Conservation (phyloP, 2,329 filamentous ascomycete species). For the Colletotrichum lentis region DNA sequence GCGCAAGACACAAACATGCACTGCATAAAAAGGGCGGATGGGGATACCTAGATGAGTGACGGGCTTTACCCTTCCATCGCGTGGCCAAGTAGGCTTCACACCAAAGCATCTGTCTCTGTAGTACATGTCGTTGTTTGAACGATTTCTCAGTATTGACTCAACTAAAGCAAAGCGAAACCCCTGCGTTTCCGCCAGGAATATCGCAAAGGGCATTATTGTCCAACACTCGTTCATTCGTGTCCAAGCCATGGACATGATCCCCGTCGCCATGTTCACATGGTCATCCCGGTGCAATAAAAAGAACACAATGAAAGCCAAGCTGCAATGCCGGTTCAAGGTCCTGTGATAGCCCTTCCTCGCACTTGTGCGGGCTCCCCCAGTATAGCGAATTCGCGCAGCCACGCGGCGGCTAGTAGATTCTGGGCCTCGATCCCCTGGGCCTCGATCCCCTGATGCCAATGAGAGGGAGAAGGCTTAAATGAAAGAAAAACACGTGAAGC, state of each 20-base stretch:
- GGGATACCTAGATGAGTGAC: not conserved
- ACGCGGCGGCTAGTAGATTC: not conserved
- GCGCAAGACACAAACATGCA: no score
- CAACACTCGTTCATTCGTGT: constrained; percentile 3
- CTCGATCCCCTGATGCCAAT: constrained; percentile 18
- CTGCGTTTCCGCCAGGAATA: constrained; percentile 17
- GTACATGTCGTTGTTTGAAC: not conserved
- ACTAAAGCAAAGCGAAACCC: constrained; percentile 13
- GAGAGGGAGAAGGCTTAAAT: constrained; percentile 2
- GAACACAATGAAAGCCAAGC: constrained; percentile 35
- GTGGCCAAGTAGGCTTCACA: not conserved
- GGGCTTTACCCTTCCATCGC: no score
- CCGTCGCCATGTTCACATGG: constrained; percentile 6
- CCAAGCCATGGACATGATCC: constrained; percentile 7
- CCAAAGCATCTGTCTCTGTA: not conserved
- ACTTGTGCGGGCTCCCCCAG: constrained; percentile 16
- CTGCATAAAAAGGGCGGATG: no score
- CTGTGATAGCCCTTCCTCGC: constrained; percentile 33
- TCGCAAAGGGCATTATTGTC: constrained; percentile 8
- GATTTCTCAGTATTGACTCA: constrained; percentile 23
- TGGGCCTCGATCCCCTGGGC: constrained; percentile 5
- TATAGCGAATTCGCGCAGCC: not conserved
- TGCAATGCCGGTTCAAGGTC: constrained; percentile 33
- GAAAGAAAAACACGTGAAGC: constrained; percentile 14
- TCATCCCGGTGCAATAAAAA: constrained; percentile 10